A percentile compares a stretch with the other conserved stretches of the same genome.
Evolutionary conservation across 2,329 filamentous ascomycete genomes (phyloP).

Genomic region (Amauroascus niger): DNA sequence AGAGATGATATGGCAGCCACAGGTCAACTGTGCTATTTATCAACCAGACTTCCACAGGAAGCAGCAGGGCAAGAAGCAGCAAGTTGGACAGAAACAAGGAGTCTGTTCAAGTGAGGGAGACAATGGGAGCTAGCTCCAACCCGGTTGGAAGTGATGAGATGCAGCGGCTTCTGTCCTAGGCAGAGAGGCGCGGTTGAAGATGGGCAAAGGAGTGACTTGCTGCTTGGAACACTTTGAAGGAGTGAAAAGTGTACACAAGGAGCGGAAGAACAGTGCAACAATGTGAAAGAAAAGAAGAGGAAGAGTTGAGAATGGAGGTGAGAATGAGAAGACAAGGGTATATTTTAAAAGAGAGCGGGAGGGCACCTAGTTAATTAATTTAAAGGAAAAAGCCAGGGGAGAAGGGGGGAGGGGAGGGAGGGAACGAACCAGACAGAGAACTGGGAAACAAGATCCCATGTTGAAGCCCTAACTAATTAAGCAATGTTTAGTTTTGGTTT

Average conservation of each 20-base stretch:
- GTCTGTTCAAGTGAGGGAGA: background rate
- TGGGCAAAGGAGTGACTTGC: slow-evolving; percentile 15
- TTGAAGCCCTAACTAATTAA: no score
- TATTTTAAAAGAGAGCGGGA: background rate
- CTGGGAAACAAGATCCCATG: no score
- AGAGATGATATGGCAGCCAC: slow-evolving; percentile 15
- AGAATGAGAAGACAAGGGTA: background rate
- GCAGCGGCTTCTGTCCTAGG: slow-evolving; percentile 15
- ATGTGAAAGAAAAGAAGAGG: slow-evolving; percentile 17
- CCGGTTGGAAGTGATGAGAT: slow-evolving; percentile 8
- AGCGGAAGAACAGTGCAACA: slow-evolving; percentile 12
- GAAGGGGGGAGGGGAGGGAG: slow-evolving; percentile 14
- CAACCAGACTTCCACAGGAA: slow-evolving; percentile 32
- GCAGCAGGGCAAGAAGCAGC: slow-evolving; percentile 16
- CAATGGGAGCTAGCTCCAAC: slow-evolving; percentile 3
- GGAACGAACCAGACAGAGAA: slow-evolving; percentile 10
- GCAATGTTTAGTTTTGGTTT: no score
- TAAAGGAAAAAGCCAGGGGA: no score
- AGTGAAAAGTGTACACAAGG: slow-evolving; percentile 19
- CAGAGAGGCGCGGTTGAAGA: slow-evolving; percentile 21
- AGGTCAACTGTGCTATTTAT: slow-evolving; percentile 27
- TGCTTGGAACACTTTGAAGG: slow-evolving; percentile 18
- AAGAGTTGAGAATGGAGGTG: slow-evolving; percentile 16
- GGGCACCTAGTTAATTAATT: no score
- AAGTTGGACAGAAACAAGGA: background rate